Conservation (phyloP, 371 early-diverging fungal species). For the Nosema bombycis region DNA sequence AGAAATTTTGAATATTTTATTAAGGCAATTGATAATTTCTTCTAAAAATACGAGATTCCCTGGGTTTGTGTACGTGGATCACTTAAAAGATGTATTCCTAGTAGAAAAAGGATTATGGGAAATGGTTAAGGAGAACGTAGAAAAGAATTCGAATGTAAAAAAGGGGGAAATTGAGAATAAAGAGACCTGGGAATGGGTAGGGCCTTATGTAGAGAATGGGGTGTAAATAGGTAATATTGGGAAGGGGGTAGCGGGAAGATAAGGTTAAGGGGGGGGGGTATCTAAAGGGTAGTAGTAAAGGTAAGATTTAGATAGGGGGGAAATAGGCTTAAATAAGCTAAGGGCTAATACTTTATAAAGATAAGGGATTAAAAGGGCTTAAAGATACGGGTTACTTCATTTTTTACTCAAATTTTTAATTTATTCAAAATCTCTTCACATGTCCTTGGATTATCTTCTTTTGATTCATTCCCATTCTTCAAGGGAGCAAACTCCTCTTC, state of each 20-base stretch:
- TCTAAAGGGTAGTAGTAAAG: background rate
- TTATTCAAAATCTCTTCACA: slow-evolving; percentile 15
- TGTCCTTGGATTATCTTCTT: slow-evolving; percentile 49
- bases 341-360: no score
- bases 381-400: no score
- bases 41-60: slow-evolving; percentile 33
- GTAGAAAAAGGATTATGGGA: slow-evolving; percentile 41
- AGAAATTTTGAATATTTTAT: slow-evolving; percentile 38
- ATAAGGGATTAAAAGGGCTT: no score
- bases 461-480: slow-evolving; percentile 45
- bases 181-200: slow-evolving; percentile 51
- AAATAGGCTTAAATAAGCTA: no score
- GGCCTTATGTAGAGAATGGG: slow-evolving; percentile 36
- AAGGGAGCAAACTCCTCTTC: slow-evolving; percentile 54
- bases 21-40: slow-evolving; percentile 52
- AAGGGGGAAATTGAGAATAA: slow-evolving; percentile 14
- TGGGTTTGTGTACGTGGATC: slow-evolving; percentile 36
- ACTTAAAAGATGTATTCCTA: slow-evolving; percentile 50
- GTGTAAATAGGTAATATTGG: slow-evolving; percentile 6
- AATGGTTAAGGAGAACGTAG: slow-evolving; percentile 32
- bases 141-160: slow-evolving; percentile 47
- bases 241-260: background rate
- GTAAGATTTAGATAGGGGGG: background rate
- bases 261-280: no score
- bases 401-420: no score